These are phyloP conservation scores for Suillus tomentosus DNA, from an alignment of 768 basidiomycete species.

Conservation along the genomic window DNA sequence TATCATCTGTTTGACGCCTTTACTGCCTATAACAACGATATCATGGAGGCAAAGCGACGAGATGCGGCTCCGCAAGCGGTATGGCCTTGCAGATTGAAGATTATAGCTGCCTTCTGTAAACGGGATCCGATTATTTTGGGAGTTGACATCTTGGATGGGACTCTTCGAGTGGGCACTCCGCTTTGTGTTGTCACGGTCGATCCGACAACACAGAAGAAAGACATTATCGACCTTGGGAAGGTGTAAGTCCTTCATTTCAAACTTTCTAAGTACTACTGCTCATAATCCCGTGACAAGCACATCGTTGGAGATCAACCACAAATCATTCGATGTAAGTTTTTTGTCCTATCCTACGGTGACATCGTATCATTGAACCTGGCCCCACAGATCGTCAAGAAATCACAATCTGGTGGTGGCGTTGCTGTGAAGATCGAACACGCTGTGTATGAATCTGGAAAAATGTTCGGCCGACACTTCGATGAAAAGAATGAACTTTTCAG, in stretches of 20 bases:
- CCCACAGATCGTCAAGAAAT: slow-evolving; percentile 82
- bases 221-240: slow-evolving; percentile 90
- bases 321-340: slow-evolving; percentile 67
- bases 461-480: slow-evolving; percentile 95
- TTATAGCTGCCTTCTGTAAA: slow-evolving; percentile 92
- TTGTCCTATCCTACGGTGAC: not conserved
- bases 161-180: slow-evolving; percentile 89
- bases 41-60: slow-evolving; percentile 85
- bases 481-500: slow-evolving; percentile 95
- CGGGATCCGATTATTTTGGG: slow-evolving; percentile 97
- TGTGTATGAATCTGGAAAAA: slow-evolving; percentile 91
- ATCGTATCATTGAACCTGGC: not conserved
- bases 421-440: slow-evolving; percentile 99
- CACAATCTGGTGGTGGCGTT: slow-evolving; percentile 93
- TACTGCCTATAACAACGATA: slow-evolving; percentile 90
- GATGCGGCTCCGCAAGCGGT: slow-evolving; percentile 95
- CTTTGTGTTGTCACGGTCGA: slow-evolving; percentile 95
- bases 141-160: slow-evolving; percentile 94
- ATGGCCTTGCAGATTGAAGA: slow-evolving; percentile 95
- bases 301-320: slow-evolving; percentile 97
- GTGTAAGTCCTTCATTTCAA: slow-evolving; percentile 58
- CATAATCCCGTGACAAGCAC: slow-evolving; percentile 52
- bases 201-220: slow-evolving; percentile 83
- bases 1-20: slow-evolving; percentile 98
- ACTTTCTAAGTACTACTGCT: slow-evolving; percentile 11